phyloP scores from a whole-genome alignment of 257 asterid species.

The Solanum ahanhuiri region DNA sequence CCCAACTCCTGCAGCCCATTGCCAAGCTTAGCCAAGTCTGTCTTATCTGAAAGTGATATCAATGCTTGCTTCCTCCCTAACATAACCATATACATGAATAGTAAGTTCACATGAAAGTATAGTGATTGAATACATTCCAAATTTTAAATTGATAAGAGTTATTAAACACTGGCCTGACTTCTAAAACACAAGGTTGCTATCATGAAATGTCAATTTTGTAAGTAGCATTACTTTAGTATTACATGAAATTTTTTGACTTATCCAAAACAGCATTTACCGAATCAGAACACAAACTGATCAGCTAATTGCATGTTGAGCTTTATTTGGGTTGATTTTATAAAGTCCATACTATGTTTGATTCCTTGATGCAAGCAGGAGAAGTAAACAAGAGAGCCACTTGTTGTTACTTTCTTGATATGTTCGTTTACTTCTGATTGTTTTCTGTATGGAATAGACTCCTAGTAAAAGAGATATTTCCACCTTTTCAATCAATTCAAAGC shows the following conservation, averaged over 20 bases:
- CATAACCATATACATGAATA: background rate
- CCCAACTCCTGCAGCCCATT: constrained; percentile 77
- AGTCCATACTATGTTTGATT: background rate
- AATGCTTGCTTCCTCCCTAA: constrained; percentile 70
- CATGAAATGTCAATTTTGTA: background rate
- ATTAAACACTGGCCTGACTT: background rate
- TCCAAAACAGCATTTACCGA: background rate
- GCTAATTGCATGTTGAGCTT: background rate
- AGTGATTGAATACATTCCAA: background rate
- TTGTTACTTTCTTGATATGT: background rate
- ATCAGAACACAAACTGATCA: background rate
- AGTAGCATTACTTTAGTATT: background rate
- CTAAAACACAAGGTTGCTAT: background rate
- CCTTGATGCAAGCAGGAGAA: background rate
- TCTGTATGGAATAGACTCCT: background rate
- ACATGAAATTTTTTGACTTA: background rate
- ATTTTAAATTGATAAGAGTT: background rate
- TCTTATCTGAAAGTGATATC: constrained; percentile 89
- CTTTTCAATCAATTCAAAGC: background rate
- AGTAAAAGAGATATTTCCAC: background rate
- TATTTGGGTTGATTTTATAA: background rate
- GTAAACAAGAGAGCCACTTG: background rate
- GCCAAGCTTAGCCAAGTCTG: constrained; percentile 67
- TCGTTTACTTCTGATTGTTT: background rate
- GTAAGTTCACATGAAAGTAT: background rate